Evolutionary conservation across 148 eudicot species (phyloP).

Genomic region (Rhododendron ferrugineum): DNA sequence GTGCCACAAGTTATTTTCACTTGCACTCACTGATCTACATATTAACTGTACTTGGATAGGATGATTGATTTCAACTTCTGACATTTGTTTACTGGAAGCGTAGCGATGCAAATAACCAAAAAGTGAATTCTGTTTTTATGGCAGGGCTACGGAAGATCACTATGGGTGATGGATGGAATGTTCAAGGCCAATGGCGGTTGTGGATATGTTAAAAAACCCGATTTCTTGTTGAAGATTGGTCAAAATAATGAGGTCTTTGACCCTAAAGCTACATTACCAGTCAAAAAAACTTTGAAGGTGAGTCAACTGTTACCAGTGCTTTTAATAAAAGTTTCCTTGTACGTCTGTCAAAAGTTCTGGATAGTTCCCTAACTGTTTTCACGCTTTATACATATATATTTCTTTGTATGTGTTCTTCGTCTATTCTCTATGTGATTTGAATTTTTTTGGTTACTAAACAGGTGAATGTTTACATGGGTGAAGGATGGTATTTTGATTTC

Average conservation of each 20-base stretch:
- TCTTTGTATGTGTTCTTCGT: background rate
- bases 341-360: background rate
- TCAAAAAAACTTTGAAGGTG: slow-evolving; percentile 54
- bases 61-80: background rate
- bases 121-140: background rate
- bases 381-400: background rate
- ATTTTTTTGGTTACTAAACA: slow-evolving; percentile 11
- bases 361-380: background rate
- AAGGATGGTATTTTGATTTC: slow-evolving; percentile 68
- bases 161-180: slow-evolving; percentile 74
- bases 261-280: slow-evolving; percentile 21
- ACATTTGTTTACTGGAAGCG: background rate
- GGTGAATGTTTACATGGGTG: slow-evolving; percentile 64
- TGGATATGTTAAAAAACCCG: slow-evolving; percentile 71
- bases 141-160: slow-evolving; percentile 54
- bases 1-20: background rate
- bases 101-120: background rate
- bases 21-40: background rate
- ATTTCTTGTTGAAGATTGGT: slow-evolving; percentile 27
- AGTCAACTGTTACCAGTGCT: background rate
- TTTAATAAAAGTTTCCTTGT: background rate
- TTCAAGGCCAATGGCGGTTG: slow-evolving; percentile 73
- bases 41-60: background rate
- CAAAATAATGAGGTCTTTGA: slow-evolving; percentile 26
- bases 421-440: background rate